Percentiles rank a stretch among this genome's conserved stretches.
Evolutionary conservation across 176 grass and related monocot genomes (phyloP).

Genomic region (Alopecurus myosuroides): DNA sequence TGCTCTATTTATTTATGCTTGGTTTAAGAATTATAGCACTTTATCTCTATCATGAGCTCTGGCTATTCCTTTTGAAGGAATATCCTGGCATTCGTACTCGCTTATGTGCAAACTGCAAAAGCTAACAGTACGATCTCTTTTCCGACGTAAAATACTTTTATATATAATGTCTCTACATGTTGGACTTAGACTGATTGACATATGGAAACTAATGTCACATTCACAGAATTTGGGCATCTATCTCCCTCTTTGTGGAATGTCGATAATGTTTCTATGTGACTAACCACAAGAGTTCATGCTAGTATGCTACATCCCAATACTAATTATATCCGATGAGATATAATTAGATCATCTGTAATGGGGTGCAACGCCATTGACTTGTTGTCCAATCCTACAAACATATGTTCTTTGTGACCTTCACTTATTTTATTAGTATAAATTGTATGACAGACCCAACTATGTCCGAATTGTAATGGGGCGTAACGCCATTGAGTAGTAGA

Average conservation of each 20-base stretch:
- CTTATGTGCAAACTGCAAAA: conserved; percentile 20
- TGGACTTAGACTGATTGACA: neutral
- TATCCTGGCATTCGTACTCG: neutral
- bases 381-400: conserved; percentile 3
- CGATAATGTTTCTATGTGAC: neutral
- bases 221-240: neutral
- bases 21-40: conserved; percentile 1
- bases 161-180: conserved; percentile 1
- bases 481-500: too few species aligned
- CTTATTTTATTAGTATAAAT: conserved; percentile 14
- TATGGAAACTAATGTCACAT: neutral
- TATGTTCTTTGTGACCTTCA: neutral
- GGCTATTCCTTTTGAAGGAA: conserved; percentile 10
- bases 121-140: neutral
- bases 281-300: neutral
- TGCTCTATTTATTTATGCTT: conserved; percentile 6
- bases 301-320: neutral
- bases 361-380: neutral
- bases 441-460: neutral
- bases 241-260: neutral
- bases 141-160: conserved; percentile 8
- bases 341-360: conserved; percentile 7
- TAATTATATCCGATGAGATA: neutral
- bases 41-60: neutral
- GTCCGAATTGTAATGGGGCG: too few species aligned